Evolutionary conservation across 2,329 filamentous ascomycete genomes (phyloP), one percentile per base, ranked within the genome.

Genomic region (Hirsutella rhossiliensis): DNA sequence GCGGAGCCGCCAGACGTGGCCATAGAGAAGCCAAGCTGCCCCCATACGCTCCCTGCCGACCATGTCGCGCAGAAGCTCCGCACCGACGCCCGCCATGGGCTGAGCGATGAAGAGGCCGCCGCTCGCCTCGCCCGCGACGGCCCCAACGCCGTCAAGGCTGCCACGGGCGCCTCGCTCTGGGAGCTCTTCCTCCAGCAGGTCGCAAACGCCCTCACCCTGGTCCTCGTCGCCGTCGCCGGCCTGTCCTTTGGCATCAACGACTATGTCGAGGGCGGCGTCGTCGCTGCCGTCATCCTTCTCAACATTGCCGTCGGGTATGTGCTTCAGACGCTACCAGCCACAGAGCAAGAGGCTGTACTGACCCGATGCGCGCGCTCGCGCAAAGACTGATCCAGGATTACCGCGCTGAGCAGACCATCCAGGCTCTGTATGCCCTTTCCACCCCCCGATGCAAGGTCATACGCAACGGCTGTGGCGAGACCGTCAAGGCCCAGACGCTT

Each of bases 131-230:
- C 65, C 61, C 70, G 72, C 58, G 69, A 84, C 73, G 83, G 82
- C 53, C 72, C 75, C 54, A 87, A 87, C 67, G 74, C 73, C 59
- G 76, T 87, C 68, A 76, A 82, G 64, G 76, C 78, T 64, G 76
- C 80, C 69, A 78, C 81, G 65, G 78, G 80, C 63, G 65, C 82
- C 66, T 85, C 82, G 63, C 57, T 82, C 63, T 84, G 80, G 77
- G 76, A 82, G 66, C 84, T 87, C 67, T 73, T 87, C 66, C 63
- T 87, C 65, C 82, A 81, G 58, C 82, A 87, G 68, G 75, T 86
- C 54, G 84, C 82, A 52, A 87, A 87, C 67, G 84, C 81, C 66
- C 68, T 87, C 64, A 87, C 82, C 50, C 71, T 83, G 59, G 80
- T 85, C 49, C 78, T 88, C 53, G 70, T 87, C 52, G 78, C 85